phyloP scores from a whole-genome alignment of 2,329 filamentous ascomycete species.

The Aspergillus sp. region DNA sequence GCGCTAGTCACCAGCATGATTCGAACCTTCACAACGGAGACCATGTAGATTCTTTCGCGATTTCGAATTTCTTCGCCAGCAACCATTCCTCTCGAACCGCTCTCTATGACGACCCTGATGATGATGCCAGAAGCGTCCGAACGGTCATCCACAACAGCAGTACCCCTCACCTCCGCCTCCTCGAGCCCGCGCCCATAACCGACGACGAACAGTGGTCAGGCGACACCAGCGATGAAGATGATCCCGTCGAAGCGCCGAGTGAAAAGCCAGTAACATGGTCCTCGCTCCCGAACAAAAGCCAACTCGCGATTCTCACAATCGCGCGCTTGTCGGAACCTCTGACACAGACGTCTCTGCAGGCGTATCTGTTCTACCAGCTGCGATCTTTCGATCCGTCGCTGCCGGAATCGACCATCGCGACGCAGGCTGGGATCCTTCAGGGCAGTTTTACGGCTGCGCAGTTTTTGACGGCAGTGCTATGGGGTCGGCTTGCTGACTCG shows the following conservation, averaged over 20 bases:
- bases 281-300: slow-evolving; percentile 72
- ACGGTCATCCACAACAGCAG: slow-evolving; percentile 19
- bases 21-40: slow-evolving; percentile 1
- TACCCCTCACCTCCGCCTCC: slow-evolving; percentile 6
- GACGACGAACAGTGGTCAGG: slow-evolving; percentile 17
- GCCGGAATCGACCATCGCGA: slow-evolving; percentile 65
- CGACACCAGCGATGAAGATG: slow-evolving; percentile 15
- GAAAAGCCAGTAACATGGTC: slow-evolving; percentile 64
- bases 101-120: slow-evolving; percentile 13
- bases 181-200: slow-evolving; percentile 17
- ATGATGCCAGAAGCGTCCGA: slow-evolving; percentile 17
- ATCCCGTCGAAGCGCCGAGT: slow-evolving; percentile 14
- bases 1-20: slow-evolving; percentile 9
- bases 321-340: slow-evolving; percentile 80
- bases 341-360: slow-evolving; percentile 73
- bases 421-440: slow-evolving; percentile 74
- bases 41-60: slow-evolving; percentile 15
- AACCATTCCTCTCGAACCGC: not conserved
- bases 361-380: slow-evolving; percentile 89
- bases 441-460: slow-evolving; percentile 80
- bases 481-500: slow-evolving; percentile 71
- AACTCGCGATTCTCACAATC: slow-evolving; percentile 74
- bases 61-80: not conserved
- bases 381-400: slow-evolving; percentile 67
- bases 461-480: slow-evolving; percentile 78